Evolutionary conservation across 805 yeast genomes (phyloP).

Genomic region (Brettanomyces nanus): DNA sequence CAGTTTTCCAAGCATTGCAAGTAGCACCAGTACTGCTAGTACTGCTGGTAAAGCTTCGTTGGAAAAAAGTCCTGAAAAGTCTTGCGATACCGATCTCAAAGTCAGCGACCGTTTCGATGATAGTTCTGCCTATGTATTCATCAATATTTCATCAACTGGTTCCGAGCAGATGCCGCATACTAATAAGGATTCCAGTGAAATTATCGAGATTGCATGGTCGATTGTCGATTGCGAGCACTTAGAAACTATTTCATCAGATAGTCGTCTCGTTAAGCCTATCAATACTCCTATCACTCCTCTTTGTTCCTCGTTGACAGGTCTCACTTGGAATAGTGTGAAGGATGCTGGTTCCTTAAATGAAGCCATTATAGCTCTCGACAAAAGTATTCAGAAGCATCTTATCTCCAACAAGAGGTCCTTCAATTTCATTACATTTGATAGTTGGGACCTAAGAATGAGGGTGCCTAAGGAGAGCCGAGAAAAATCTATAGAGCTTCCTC

Average conservation of each 20-base stretch:
- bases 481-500: conserved; percentile 61
- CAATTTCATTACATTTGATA: conserved; percentile 55
- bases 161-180: conserved; percentile 54
- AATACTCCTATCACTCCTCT: conserved; percentile 59
- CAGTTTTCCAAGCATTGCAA: too few species aligned
- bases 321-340: conserved; percentile 55
- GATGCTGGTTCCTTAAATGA: conserved; percentile 42
- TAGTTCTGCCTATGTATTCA: conserved; percentile 38
- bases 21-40: conserved; percentile 1
- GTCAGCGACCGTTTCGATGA: neutral
- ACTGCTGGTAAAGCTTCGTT: neutral
- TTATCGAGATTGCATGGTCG: conserved; percentile 62
- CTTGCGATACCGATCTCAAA: neutral
- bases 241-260: conserved; percentile 33
- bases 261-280: conserved; percentile 48
- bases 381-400: conserved; percentile 36
- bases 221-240: conserved; percentile 47
- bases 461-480: conserved; percentile 78
- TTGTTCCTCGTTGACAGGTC: conserved; percentile 41
- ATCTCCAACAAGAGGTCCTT: conserved; percentile 40
- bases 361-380: conserved; percentile 43
- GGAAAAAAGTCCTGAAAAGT: neutral
- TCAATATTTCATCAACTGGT: conserved; percentile 57
- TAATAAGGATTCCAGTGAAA: conserved; percentile 60
- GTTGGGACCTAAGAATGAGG: conserved; percentile 68